A percentile compares a stretch with the other conserved stretches of the same genome.
Conservation (phyloP, 768 basidiomycete species). For the Lepiota venenata region DNA sequence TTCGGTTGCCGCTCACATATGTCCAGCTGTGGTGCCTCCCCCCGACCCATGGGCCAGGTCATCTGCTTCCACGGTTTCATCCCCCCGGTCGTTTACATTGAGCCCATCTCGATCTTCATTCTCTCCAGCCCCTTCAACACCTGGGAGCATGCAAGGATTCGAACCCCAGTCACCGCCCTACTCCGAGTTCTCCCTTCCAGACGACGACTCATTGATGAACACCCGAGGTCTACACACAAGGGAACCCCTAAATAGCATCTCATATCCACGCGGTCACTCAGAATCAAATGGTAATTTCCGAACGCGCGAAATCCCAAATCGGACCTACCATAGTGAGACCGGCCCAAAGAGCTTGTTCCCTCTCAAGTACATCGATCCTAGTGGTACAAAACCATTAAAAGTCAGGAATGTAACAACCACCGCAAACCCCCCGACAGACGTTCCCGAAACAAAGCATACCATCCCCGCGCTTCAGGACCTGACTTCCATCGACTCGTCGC, state of each 20-base stretch:
- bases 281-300: slow-evolving; percentile 2
- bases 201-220: background rate
- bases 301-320: background rate
- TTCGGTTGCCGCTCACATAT: background rate
- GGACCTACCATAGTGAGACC: background rate
- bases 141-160: background rate
- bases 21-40: background rate
- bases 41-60: background rate
- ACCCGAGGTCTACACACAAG: background rate
- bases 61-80: slow-evolving; percentile 4
- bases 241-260: background rate
- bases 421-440: background rate
- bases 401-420: background rate
- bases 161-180: slow-evolving; percentile 5
- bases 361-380: slow-evolving; percentile 1
- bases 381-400: background rate
- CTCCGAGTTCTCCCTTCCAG: background rate
- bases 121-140: background rate
- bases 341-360: slow-evolving; percentile 4
- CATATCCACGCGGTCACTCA: background rate
- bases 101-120: background rate
- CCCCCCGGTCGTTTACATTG: background rate
- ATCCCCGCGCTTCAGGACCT: background rate
- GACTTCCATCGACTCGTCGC: background rate
- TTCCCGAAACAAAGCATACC: background rate